A percentile compares a stretch with the other conserved stretches of the same genome.
Evolutionary conservation across 495 filamentous ascomycete genomes (phyloP).

Genomic region (Tuber brumale): DNA sequence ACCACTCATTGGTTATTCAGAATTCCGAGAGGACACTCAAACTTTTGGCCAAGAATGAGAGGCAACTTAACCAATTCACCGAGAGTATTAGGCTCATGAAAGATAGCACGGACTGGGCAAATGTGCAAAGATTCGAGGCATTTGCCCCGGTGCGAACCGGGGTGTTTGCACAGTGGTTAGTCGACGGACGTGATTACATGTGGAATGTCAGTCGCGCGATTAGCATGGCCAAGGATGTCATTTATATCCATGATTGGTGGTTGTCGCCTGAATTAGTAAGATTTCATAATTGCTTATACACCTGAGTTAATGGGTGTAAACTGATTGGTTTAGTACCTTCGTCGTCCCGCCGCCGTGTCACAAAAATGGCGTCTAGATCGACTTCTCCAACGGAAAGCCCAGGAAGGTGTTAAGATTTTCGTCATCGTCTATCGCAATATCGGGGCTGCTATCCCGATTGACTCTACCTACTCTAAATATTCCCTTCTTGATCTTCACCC

Average conservation of each 20-base stretch:
- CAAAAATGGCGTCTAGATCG: constrained; percentile 98
- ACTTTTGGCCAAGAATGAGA: constrained; percentile 84
- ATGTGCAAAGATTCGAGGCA: constrained; percentile 78
- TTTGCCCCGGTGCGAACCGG: constrained; percentile 83
- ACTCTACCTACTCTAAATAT: constrained; percentile 98
- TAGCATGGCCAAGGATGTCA: constrained; percentile 94
- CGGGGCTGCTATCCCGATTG: constrained; percentile 94
- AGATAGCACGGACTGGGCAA: constrained; percentile 69
- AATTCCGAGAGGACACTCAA: constrained; percentile 87
- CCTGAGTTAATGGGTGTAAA: neutral
- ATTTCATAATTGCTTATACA: neutral
- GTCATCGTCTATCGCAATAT: constrained; percentile 98
- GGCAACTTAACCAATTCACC: constrained; percentile 84
- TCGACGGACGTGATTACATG: constrained; percentile 97
- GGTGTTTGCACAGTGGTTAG: constrained; percentile 92
- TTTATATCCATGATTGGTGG: constrained; percentile 99
- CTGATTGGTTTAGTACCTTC: constrained; percentile 59
- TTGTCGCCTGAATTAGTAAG: constrained; percentile 73
- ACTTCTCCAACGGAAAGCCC: constrained; percentile 86
- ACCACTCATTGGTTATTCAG: constrained; percentile 73
- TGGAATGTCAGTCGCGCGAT: constrained; percentile 97
- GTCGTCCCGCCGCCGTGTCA: constrained; percentile 88
- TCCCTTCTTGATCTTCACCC: constrained; percentile 92
- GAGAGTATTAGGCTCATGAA: constrained; percentile 84
- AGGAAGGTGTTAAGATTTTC: constrained; percentile 94